phyloP scores from a whole-genome alignment of 192 early-diverging fungal genomes.

The Helicostylum pulchrum region DNA sequence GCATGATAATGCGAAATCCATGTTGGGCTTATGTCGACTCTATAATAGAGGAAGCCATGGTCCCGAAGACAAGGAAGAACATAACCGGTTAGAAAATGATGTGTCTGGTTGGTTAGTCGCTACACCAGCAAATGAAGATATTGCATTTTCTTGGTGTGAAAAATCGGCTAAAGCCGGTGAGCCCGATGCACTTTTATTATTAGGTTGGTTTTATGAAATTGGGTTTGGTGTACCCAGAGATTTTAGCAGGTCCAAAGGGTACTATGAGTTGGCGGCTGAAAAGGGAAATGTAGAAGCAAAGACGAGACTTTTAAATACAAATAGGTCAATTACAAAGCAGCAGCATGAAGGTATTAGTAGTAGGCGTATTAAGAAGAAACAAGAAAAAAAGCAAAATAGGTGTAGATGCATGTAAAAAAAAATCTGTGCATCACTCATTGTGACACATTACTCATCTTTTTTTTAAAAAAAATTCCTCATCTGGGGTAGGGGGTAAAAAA shows the following conservation, averaged over 20 bases:
- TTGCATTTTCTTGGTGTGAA: slow-evolving; percentile 78
- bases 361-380: too few relatives aligned
- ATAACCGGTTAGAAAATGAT: slow-evolving; percentile 2
- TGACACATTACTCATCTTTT: too few relatives aligned
- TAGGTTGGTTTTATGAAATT: slow-evolving; percentile 36
- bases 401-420: slow-evolving; percentile 4
- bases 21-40: slow-evolving; percentile 89
- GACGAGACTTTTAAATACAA: background rate
- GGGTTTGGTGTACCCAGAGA: slow-evolving; percentile 29
- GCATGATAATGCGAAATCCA: slow-evolving; percentile 72
- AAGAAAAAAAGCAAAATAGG: slow-evolving; percentile 8
- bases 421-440: too few relatives aligned
- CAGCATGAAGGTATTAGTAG: slow-evolving; percentile 9
- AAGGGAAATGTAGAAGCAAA: slow-evolving; percentile 27
- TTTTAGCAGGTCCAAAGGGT: slow-evolving; percentile 13
- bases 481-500: too few relatives aligned
- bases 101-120: slow-evolving; percentile 17
- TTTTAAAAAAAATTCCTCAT: too few relatives aligned
- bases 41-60: slow-evolving; percentile 67
- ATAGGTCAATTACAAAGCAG: slow-evolving; percentile 1
- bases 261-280: slow-evolving; percentile 28
- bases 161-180: slow-evolving; percentile 55
- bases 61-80: slow-evolving; percentile 17
- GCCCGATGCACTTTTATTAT: slow-evolving; percentile 1
- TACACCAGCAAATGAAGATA: slow-evolving; percentile 6